Evolutionary conservation across 192 early-diverging fungal genomes (phyloP), one percentile per base, ranked within the genome.

Genomic region (Coemansia sp.): DNA sequence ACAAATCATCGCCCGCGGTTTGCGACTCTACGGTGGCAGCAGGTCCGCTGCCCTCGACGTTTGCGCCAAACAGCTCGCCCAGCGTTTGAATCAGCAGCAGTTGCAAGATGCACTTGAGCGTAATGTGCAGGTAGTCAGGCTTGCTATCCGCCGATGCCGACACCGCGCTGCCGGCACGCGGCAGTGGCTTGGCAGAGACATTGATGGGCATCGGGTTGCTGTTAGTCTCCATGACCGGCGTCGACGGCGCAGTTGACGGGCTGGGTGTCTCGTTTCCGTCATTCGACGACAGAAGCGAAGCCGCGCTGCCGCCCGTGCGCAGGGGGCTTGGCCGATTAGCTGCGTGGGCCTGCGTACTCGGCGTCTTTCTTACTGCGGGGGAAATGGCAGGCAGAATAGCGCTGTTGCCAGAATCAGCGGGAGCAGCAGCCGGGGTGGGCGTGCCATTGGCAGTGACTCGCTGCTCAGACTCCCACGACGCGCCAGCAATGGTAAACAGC

Each of bases 101-200:
- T 60, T 98, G 96, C 37, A 94, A 75, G 1, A 95, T 88, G 76
- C 96, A 98, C 72, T 94, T 95, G 22, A 94, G 88, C 62, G 94
- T 93, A 22, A 94, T 93, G 59, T 87, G 87, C 59, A 91, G 87
- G 80, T 96, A 96, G 51, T 92, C 88, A 27, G 88, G 90, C 86
- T 67, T 88, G 74, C 45, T 70, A 64, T 47, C 42, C n/a, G 24
- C 47, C 20, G 45, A 22, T 3, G n/a, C 59, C 38, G 62, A 47
- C n/a, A n/a, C 37, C 60, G 72, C 39, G 14, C 35, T 59, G 22
- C 24, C 40, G 35, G 65, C 65, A 2, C 65, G 47, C 17, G 27
- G 74, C 65, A 56, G 70, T 35, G 37, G 65, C 31, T 43, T 65
- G 4, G 47, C 47, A 2, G 45, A 46, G 0, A 46, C 45, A 40